phyloP scores from a whole-genome alignment of 176 grass and related monocot species.

The Typha latifolia region DNA sequence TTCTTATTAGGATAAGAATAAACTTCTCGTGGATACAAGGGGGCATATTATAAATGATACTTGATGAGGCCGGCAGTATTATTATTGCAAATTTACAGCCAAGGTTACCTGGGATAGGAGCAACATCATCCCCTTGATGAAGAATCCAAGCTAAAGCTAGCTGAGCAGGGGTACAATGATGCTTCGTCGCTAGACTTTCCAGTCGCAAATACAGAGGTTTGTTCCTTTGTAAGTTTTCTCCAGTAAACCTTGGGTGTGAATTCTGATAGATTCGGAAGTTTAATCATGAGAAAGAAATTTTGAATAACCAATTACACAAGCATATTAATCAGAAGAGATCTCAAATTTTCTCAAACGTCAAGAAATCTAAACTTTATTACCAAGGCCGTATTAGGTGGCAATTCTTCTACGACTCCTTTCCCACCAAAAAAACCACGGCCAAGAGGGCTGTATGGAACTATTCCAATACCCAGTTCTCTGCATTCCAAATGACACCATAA shows the following conservation, averaged over 20 bases:
- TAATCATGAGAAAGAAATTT: background rate
- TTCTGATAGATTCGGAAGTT: constrained; percentile 19
- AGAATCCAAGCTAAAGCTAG: constrained; percentile 77
- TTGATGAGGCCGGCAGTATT: no score
- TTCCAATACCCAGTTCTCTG: constrained; percentile 74
- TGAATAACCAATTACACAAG: background rate
- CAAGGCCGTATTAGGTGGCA: constrained; percentile 41
- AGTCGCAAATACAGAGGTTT: constrained; percentile 44
- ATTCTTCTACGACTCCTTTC: constrained; percentile 31
- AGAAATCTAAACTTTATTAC: constrained; percentile 27
- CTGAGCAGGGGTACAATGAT: constrained; percentile 53
- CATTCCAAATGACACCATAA: background rate
- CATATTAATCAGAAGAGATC: background rate
- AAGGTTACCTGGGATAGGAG: constrained; percentile 67
- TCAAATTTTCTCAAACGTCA: background rate
- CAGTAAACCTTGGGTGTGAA: constrained; percentile 41
- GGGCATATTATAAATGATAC: no score
- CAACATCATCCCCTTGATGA: constrained; percentile 72
- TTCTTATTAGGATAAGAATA: no score
- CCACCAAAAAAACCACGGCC: constrained; percentile 81
- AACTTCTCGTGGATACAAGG: no score
- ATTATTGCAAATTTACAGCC: background rate
- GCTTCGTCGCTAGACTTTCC: constrained; percentile 46
- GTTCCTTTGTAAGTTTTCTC: constrained; percentile 74
- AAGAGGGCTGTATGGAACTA: constrained; percentile 73